A percentile compares a stretch with the other conserved stretches of the same genome.
These are phyloP conservation scores for Coniella lustricola DNA, from an alignment of 2,329 filamentous ascomycete species.

Conservation along the genomic window DNA sequence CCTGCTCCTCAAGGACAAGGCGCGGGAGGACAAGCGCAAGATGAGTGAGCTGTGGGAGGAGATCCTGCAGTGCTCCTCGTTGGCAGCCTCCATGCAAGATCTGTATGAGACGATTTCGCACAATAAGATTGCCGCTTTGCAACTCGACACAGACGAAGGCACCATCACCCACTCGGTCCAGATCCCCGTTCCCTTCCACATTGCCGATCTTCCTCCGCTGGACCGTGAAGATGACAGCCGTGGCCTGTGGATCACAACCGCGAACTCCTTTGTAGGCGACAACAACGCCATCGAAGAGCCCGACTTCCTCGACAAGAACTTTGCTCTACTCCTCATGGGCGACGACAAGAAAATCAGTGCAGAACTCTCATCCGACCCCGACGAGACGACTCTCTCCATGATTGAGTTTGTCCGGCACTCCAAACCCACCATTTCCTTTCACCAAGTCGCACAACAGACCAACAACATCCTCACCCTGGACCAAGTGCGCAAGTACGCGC, in stretches of 20 bases:
- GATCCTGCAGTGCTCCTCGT: conserved; percentile 64
- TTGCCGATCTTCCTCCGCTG: conserved; percentile 60
- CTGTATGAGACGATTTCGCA: conserved; percentile 75
- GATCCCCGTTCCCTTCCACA: conserved; percentile 60
- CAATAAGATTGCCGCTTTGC: conserved; percentile 79
- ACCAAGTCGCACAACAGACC: conserved; percentile 57
- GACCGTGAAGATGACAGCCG: conserved; percentile 62
- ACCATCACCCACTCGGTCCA: conserved; percentile 56
- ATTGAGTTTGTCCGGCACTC: conserved; percentile 75
- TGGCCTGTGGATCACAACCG: conserved; percentile 81
- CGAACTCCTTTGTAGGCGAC: conserved; percentile 65
- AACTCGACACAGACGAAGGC: conserved; percentile 58
- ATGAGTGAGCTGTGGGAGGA: conserved; percentile 64
- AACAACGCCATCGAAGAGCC: conserved; percentile 57
- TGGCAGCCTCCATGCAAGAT: conserved; percentile 76
- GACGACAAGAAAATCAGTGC: conserved; percentile 69
- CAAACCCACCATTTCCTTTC: conserved; percentile 59
- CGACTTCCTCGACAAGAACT: conserved; percentile 72
- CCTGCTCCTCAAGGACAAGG: conserved; percentile 72
- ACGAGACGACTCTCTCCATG: conserved; percentile 69
- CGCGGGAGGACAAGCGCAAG: conserved; percentile 59
- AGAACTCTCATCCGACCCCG: conserved; percentile 69
- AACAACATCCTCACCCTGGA: conserved; percentile 66
- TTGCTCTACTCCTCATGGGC: conserved; percentile 76
- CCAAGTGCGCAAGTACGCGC: conserved; percentile 80